Conservation (phyloP, 1,284 basidiomycete species). For the Cerrena zonata region DNA sequence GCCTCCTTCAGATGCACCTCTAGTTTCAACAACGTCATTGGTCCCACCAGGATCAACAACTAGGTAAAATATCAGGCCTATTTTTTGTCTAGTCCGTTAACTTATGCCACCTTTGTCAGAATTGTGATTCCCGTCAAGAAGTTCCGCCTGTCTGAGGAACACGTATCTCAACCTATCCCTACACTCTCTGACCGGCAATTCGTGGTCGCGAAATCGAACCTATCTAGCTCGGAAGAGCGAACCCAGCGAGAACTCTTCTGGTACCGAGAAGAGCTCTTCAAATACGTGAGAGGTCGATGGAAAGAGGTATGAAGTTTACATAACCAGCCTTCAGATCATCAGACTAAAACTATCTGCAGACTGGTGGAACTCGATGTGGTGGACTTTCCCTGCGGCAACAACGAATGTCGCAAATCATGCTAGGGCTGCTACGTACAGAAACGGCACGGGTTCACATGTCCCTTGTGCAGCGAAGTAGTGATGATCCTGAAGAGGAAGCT, state of each 20-base stretch:
- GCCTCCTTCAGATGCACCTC: conserved; percentile 32
- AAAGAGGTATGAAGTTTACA: conserved; percentile 56
- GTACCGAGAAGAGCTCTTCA: conserved; percentile 85
- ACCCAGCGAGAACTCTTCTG: conserved; percentile 80
- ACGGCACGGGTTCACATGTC: conserved; percentile 56
- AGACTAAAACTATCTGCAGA: conserved; percentile 38
- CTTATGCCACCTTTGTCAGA: conserved; percentile 33
- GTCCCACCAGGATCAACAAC: conserved; percentile 82
- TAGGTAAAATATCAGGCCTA: conserved; percentile 41
- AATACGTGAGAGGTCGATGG: conserved; percentile 68
- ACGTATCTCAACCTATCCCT: conserved; percentile 68
- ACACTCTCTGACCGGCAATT: conserved; percentile 86
- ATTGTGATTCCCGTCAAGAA: conserved; percentile 76
- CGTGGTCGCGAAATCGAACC: conserved; percentile 71
- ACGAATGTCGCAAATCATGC: conserved; percentile 67
- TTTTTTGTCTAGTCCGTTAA: not conserved
- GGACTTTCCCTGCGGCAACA: conserved; percentile 73
- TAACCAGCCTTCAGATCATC: not conserved
- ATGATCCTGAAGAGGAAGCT: conserved; percentile 20
- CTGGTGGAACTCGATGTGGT: conserved; percentile 68
- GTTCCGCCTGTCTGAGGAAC: conserved; percentile 53
- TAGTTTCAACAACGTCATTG: conserved; percentile 47
- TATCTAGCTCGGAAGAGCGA: conserved; percentile 55
- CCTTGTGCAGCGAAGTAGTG: conserved; percentile 34
- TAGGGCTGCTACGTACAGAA: conserved; percentile 66